Base-by-base conservation (phyloP, 73 alveolate genomes). In the Paramecium tetraurelia region DNA sequence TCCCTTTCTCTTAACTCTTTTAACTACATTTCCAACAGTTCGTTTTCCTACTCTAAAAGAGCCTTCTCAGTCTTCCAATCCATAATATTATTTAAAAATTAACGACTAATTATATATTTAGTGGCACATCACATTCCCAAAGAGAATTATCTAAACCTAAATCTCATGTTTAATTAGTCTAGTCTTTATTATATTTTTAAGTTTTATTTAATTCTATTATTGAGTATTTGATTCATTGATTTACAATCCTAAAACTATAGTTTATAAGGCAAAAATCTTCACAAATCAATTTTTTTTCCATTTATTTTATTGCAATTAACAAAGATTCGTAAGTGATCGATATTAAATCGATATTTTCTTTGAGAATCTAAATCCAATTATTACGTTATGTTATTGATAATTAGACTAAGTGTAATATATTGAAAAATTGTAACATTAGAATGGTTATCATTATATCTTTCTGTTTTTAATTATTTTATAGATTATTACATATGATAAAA, bases 1-100 rank as follows among this genome's bases (percentile, higher is more conserved):
- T 75, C 87, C 35, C 87, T 75, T 41, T 75, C 87, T 20, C 40
- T 1, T 20, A 75, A 35, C n/a, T 75, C 87, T 75, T 16, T 9
- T 38, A 75, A 21, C 59, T 75, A 75, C 46, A 75, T 29, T 75
- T 75, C 68, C n/a, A 75, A 38, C 22, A 75, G 33, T 5, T 75
- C 3, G 46, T 18, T 75, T 41, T 75, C 46, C 12, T 75, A 33
- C 40, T 75, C 87, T 41, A 75, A 75, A 41, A 75, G 31, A 18
- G 87, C 87, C 16, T 75, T 75, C 27, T 75, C 87, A 9, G 33
- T 75, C 24, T 41, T 75, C 87, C 87, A 75, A 41, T 75, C 87
- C 84, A 72, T 72, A 36, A 18, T 53, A 53, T 63, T 63, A 31
- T 63, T 63, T 63, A 63, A 63, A 63, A 63, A 31, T 63, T 63